Evolutionary conservation across 2,329 filamentous ascomycete genomes (phyloP).

Genomic region (Metarhizium robertsii): DNA sequence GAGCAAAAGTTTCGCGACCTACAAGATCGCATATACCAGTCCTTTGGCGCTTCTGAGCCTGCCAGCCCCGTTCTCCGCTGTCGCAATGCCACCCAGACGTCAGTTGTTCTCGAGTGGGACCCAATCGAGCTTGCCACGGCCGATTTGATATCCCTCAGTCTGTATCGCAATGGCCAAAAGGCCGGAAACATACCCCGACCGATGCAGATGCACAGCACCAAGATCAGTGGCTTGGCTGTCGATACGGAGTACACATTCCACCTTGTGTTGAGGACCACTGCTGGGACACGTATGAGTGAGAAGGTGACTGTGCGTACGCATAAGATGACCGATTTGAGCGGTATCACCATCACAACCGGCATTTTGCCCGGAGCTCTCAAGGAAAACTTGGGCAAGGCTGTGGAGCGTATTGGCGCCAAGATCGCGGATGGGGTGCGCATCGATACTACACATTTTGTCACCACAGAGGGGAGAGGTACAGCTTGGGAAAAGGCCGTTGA

Average conservation of each 20-base stretch:
- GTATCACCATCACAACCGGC: conserved; percentile 89
- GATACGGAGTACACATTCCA: conserved; percentile 96
- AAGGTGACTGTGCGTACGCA: conserved; percentile 82
- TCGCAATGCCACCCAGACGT: conserved; percentile 97
- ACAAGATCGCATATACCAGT: conserved; percentile 79
- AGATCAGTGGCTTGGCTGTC: conserved; percentile 92
- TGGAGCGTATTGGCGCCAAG: conserved; percentile 87
- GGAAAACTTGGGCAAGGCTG: conserved; percentile 64
- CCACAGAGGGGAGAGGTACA: conserved; percentile 80
- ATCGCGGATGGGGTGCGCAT: conserved; percentile 84
- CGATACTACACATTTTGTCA: conserved; percentile 97
- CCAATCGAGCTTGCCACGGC: conserved; percentile 88
- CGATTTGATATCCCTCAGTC: conserved; percentile 76
- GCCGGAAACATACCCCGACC: conserved; percentile 89
- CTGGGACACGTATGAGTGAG: conserved; percentile 77
- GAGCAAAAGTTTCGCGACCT: conserved; percentile 70
- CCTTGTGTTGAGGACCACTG: conserved; percentile 79
- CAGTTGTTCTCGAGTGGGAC: conserved; percentile 96
- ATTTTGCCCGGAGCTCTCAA: conserved; percentile 65
- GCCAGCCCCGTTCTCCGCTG: conserved; percentile 72
- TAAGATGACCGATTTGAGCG: conserved; percentile 96
- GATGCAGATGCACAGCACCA: conserved; percentile 82
- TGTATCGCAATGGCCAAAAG: conserved; percentile 95
- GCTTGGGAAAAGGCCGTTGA: conserved; percentile 95
- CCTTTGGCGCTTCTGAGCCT: conserved; percentile 76